Conservation (phyloP, 2,329 filamentous ascomycete genomes). For the Zalaria sp. region DNA sequence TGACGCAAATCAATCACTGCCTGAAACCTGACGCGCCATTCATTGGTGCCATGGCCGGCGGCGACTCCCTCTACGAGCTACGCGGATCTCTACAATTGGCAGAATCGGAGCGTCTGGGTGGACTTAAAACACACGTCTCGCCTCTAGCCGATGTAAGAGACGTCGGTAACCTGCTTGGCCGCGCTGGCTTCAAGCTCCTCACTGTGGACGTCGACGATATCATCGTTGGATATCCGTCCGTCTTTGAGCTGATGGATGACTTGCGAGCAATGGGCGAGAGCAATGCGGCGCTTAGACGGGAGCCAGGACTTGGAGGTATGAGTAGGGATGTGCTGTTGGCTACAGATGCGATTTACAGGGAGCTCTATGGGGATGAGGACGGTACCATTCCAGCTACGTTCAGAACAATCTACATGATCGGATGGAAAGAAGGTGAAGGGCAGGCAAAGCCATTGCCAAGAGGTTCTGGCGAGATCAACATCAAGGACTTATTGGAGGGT, state of each 20-base stretch:
- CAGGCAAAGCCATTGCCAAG: slow-evolving; percentile 69
- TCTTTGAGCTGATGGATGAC: slow-evolving; percentile 83
- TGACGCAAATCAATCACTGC: slow-evolving; percentile 72
- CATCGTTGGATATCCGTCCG: slow-evolving; percentile 83
- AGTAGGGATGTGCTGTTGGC: slow-evolving; percentile 74
- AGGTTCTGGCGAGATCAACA: slow-evolving; percentile 73
- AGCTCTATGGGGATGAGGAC: slow-evolving; percentile 71
- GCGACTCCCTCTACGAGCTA: slow-evolving; percentile 85
- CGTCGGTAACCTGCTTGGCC: slow-evolving; percentile 72
- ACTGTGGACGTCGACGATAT: slow-evolving; percentile 98
- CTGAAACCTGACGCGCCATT: slow-evolving; percentile 87
- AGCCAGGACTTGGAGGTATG: slow-evolving; percentile 63
- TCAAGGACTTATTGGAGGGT: slow-evolving; percentile 66
- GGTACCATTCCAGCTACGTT: slow-evolving; percentile 73
- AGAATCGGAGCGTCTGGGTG: slow-evolving; percentile 79
- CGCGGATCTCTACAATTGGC: slow-evolving; percentile 87
- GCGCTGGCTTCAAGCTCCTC: slow-evolving; percentile 85
- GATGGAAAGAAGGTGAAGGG: slow-evolving; percentile 75
- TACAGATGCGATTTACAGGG: slow-evolving; percentile 74
- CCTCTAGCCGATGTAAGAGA: slow-evolving; percentile 87
- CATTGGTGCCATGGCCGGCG: slow-evolving; percentile 90
- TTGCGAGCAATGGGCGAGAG: slow-evolving; percentile 92
- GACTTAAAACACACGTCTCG: slow-evolving; percentile 79
- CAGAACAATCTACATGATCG: slow-evolving; percentile 95
- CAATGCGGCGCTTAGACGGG: slow-evolving; percentile 76